Evolutionary conservation across 2,329 filamentous ascomycete genomes (phyloP).

Genomic region (Xylaria sp.): DNA sequence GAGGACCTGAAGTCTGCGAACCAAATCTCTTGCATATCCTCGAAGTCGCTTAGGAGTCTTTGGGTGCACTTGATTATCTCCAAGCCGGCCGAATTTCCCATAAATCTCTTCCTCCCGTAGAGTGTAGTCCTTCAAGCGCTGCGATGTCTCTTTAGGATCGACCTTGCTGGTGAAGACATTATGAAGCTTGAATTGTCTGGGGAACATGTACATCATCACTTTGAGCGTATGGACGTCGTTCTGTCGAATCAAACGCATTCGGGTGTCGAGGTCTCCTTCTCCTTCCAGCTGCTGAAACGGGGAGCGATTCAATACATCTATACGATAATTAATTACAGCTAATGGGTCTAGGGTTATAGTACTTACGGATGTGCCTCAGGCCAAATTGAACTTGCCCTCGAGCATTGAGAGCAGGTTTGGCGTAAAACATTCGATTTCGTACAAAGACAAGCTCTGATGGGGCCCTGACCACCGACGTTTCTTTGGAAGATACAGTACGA

Average conservation of each 20-base stretch:
- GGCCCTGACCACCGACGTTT: slow-evolving; percentile 38
- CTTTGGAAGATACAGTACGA: slow-evolving; percentile 14
- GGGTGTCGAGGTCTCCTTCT: slow-evolving; percentile 14
- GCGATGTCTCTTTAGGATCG: slow-evolving; percentile 71
- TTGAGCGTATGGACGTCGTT: slow-evolving; percentile 69
- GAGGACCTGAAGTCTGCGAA: slow-evolving; percentile 73
- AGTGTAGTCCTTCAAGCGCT: slow-evolving; percentile 85
- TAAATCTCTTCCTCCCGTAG: slow-evolving; percentile 84
- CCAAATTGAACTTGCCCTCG: slow-evolving; percentile 76
- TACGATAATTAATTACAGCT: slow-evolving; percentile 21
- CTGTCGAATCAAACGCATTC: slow-evolving; percentile 35
- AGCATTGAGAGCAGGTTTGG: slow-evolving; percentile 75
- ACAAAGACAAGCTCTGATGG: slow-evolving; percentile 76
- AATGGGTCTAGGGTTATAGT: neutral
- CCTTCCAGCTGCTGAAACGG: slow-evolving; percentile 48
- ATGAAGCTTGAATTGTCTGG: slow-evolving; percentile 86
- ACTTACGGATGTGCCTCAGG: slow-evolving; percentile 81
- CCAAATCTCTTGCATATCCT: slow-evolving; percentile 67
- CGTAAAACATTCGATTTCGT: slow-evolving; percentile 87
- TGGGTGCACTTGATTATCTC: slow-evolving; percentile 40
- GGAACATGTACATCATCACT: slow-evolving; percentile 93
- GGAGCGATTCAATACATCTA: slow-evolving; percentile 84
- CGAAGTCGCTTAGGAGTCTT: slow-evolving; percentile 74
- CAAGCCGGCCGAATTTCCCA: slow-evolving; percentile 49
- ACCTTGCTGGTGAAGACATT: slow-evolving; percentile 86